Evolutionary conservation across 352 stramenopile genomes (phyloP).

Genomic region (Pythium utonaiense): DNA sequence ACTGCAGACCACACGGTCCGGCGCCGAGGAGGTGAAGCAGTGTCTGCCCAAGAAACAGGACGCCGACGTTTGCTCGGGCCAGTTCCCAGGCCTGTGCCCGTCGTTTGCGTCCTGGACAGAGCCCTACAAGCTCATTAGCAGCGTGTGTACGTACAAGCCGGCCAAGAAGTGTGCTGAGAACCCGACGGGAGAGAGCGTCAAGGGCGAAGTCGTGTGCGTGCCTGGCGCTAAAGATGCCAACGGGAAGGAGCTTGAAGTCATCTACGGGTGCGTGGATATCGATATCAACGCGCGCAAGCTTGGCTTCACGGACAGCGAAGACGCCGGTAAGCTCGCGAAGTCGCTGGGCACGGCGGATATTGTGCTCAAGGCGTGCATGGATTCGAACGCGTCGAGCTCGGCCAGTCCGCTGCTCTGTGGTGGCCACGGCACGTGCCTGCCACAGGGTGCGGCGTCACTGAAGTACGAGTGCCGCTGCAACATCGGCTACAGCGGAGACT

Average conservation of each 20-base stretch:
- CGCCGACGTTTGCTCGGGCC: not conserved
- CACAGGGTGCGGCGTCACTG: slow-evolving; percentile 36
- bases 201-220: slow-evolving; percentile 34
- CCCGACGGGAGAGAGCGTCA: slow-evolving; percentile 16
- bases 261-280: slow-evolving; percentile 82
- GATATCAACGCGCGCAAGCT: slow-evolving; percentile 48
- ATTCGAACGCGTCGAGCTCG: slow-evolving; percentile 39
- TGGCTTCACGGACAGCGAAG: slow-evolving; percentile 52
- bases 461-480: slow-evolving; percentile 68
- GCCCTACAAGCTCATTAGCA: slow-evolving; percentile 51
- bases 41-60: not conserved
- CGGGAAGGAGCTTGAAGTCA: slow-evolving; percentile 39
- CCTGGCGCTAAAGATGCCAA: slow-evolving; percentile 19
- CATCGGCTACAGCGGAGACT: slow-evolving; percentile 73
- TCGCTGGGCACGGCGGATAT: slow-evolving; percentile 53
- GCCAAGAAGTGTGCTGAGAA: slow-evolving; percentile 36
- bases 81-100: not conserved
- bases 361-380: no score
- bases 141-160: slow-evolving; percentile 55
- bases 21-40: not conserved
- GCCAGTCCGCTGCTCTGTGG: slow-evolving; percentile 75
- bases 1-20: slow-evolving; percentile 47
- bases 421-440: slow-evolving; percentile 65
- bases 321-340: slow-evolving; percentile 41
- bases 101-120: not conserved